These are phyloP conservation scores for Aureobasidium sp. DNA, from an alignment of 2,329 filamentous ascomycete genomes.

Conservation along the genomic window DNA sequence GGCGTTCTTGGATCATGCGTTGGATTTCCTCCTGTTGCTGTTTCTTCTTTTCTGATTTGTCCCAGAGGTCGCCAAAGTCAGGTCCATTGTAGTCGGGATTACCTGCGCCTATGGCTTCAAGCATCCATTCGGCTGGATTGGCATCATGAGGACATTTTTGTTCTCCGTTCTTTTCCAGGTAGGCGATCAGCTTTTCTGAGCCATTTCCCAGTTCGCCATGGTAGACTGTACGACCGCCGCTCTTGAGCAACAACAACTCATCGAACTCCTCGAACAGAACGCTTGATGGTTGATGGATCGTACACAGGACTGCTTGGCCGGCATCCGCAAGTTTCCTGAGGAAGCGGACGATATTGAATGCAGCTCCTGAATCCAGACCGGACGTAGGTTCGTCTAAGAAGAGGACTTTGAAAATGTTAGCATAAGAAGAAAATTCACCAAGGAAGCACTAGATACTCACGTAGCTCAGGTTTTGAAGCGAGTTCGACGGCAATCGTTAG, in stretches of 20 bases:
- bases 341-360: conserved; percentile 58
- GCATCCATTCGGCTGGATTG: conserved; percentile 69
- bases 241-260: conserved; percentile 37
- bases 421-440: too few relatives aligned
- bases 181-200: conserved; percentile 35
- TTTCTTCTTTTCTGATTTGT: conserved; percentile 62
- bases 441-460: conserved; percentile 47
- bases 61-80: conserved; percentile 79
- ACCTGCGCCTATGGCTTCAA: conserved; percentile 74
- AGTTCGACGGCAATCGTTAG: conserved; percentile 49
- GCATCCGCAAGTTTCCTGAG: conserved; percentile 52
- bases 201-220: conserved; percentile 42
- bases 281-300: conserved; percentile 39
- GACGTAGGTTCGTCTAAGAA: conserved; percentile 46
- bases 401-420: too few relatives aligned
- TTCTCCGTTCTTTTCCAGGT: conserved; percentile 53
- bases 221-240: conserved; percentile 41
- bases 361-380: conserved; percentile 57
- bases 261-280: conserved; percentile 42
- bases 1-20: conserved; percentile 57
- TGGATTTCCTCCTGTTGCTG: conserved; percentile 60
- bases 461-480: conserved; percentile 46
- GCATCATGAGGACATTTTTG: conserved; percentile 46
- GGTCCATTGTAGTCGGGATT: conserved; percentile 65
- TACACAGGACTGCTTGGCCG: conserved; percentile 42